These are phyloP conservation scores for Erigeron philadelphicus DNA, from an alignment of 140 eudicot species.

Conservation along the genomic window DNA sequence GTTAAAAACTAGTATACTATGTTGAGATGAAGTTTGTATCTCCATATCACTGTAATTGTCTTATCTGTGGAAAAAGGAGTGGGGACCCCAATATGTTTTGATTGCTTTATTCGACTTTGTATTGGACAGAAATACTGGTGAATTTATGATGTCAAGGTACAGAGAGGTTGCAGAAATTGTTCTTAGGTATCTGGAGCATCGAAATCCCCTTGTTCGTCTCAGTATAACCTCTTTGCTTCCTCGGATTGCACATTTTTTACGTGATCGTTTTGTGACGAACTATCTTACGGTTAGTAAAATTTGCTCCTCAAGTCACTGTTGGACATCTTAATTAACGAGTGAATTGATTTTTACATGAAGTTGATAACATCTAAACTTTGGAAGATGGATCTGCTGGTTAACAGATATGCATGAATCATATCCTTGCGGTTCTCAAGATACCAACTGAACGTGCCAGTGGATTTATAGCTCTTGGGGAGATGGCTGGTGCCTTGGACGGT, in stretches of 20 bases:
- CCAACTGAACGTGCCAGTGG: conserved; percentile 99
- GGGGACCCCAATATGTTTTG: conserved; percentile 9
- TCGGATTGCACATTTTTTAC: conserved; percentile 94
- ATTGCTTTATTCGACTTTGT: conserved; percentile 10
- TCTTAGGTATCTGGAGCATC: conserved; percentile 85
- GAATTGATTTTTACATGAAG: background rate
- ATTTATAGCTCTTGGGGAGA: conserved; percentile 97
- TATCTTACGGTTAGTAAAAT: conserved; percentile 65
- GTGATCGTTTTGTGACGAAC: conserved; percentile 94
- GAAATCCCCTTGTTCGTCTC: conserved; percentile 93
- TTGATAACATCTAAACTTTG: conserved; percentile 21
- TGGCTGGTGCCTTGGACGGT: conserved; percentile 99
- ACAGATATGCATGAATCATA: conserved; percentile 98
- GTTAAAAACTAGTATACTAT: conserved; percentile 4
- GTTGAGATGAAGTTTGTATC: background rate
- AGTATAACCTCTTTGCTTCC: conserved; percentile 97
- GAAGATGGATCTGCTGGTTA: conserved; percentile 23
- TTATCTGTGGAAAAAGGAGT: background rate
- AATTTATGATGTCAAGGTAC: conserved; percentile 98
- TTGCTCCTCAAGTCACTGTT: conserved; percentile 8
- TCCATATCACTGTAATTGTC: background rate
- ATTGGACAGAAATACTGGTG: conserved; percentile 79
- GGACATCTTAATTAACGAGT: background rate
- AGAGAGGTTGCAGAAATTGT: conserved; percentile 97
- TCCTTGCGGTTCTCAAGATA: conserved; percentile 86